phyloP scores from a whole-genome alignment of 176 grass and related monocot species.

The Carex pumila region DNA sequence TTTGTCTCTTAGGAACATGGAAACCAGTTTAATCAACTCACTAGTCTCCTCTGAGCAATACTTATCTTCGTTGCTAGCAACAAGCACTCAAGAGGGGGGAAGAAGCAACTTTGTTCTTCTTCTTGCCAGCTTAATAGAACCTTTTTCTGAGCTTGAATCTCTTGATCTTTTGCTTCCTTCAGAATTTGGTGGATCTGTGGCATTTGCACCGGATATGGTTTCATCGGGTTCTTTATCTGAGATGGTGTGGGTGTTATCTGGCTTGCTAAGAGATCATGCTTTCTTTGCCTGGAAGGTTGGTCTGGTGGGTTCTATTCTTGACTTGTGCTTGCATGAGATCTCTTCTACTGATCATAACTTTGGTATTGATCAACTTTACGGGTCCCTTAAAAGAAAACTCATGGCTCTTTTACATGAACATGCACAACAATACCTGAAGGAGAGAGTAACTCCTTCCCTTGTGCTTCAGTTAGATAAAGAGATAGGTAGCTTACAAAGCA shows the following conservation, averaged over 20 bases:
- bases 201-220: constrained; percentile 37
- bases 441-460: constrained; percentile 55
- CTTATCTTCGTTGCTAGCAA: constrained; percentile 60
- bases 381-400: constrained; percentile 76
- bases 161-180: constrained; percentile 49
- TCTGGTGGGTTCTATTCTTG: constrained; percentile 78
- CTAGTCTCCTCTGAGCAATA: constrained; percentile 65
- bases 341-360: constrained; percentile 70
- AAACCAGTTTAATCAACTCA: constrained; percentile 62
- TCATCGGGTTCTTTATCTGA: constrained; percentile 55
- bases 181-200: constrained; percentile 33
- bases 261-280: constrained; percentile 58
- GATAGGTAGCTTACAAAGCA: constrained; percentile 46
- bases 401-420: constrained; percentile 58
- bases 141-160: constrained; percentile 66
- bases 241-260: constrained; percentile 50
- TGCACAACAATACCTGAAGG: constrained; percentile 47
- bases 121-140: constrained; percentile 60
- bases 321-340: constrained; percentile 76
- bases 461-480: constrained; percentile 59
- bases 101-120: constrained; percentile 48
- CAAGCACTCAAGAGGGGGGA: constrained; percentile 48
- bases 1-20: constrained; percentile 70
- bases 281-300: constrained; percentile 89
- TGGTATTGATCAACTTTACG: constrained; percentile 72